These are phyloP conservation scores for Theobroma cacao DNA, from an alignment of 345 rosid genomes.

Conservation along the genomic window DNA sequence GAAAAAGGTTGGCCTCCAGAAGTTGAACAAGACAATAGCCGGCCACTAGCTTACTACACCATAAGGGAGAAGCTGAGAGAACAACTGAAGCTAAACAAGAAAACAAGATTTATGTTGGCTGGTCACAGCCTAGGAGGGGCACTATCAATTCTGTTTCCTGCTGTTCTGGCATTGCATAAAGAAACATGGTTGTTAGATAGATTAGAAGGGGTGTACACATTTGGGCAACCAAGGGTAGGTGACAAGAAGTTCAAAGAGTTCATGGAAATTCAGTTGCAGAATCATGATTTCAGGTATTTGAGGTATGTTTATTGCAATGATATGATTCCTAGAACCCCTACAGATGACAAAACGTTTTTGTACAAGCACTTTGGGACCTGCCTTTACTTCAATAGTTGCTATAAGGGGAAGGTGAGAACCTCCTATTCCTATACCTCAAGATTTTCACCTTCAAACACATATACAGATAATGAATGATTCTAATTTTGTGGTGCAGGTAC, in stretches of 20 bases:
- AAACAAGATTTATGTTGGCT: slow-evolving; percentile 47
- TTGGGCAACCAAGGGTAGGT: slow-evolving; percentile 78
- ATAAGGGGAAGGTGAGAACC: slow-evolving; percentile 21
- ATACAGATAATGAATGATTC: neutral
- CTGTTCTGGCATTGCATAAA: slow-evolving; percentile 44
- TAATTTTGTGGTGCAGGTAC: neutral
- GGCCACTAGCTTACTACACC: slow-evolving; percentile 46
- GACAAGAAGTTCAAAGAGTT: slow-evolving; percentile 46
- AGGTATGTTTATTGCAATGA: slow-evolving; percentile 28
- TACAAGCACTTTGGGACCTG: slow-evolving; percentile 3
- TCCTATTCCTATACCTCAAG: slow-evolving; percentile 31
- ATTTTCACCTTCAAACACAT: neutral
- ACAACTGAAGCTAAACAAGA: slow-evolving; percentile 22
- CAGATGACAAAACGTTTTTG: neutral
- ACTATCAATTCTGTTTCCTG: slow-evolving; percentile 46
- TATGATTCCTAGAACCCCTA: neutral
- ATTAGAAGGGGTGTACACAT: slow-evolving; percentile 64
- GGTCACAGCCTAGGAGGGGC: slow-evolving; percentile 79
- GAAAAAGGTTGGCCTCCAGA: slow-evolving; percentile 44
- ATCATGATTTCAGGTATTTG: slow-evolving; percentile 38
- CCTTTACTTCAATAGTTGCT: slow-evolving; percentile 2
- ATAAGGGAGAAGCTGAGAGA: slow-evolving; percentile 40
- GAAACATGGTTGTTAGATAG: slow-evolving; percentile 39
- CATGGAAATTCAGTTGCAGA: slow-evolving; percentile 37
- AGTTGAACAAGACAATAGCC: slow-evolving; percentile 5